Evolutionary conservation across 1,284 basidiomycete species (phyloP).

Genomic region (Erythrobasidium hasegawianum): DNA sequence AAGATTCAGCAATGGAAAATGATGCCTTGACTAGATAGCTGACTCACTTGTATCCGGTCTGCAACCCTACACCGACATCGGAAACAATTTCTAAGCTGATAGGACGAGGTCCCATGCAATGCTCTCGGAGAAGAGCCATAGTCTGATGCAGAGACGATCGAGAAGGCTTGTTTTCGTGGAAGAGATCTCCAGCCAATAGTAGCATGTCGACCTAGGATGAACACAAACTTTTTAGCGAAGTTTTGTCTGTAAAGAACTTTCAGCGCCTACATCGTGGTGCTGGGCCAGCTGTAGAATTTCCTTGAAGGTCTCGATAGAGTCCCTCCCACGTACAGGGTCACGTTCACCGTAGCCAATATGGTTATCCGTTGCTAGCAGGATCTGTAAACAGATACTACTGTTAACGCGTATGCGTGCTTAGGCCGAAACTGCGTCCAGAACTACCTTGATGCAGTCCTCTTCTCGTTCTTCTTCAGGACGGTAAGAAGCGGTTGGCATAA

Average conservation of each 20-base stretch:
- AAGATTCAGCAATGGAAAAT: too few species aligned
- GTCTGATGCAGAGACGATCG: constrained; percentile 82
- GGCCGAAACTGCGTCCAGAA: too few species aligned
- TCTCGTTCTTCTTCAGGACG: constrained; percentile 26
- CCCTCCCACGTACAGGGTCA: constrained; percentile 89
- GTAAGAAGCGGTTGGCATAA: constrained; percentile 19
- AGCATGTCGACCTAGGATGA: constrained; percentile 95
- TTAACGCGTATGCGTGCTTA: too few species aligned
- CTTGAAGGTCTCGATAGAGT: constrained; percentile 90
- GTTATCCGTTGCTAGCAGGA: constrained; percentile 88
- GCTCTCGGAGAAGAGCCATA: constrained; percentile 84
- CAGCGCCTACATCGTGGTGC: constrained; percentile 69
- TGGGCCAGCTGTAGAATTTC: constrained; percentile 89
- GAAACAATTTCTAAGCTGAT: constrained; percentile 84
- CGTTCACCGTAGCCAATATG: constrained; percentile 94
- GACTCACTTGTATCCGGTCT: constrained; percentile 72
- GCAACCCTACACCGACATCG: constrained; percentile 76
- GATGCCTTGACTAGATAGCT: too few species aligned
- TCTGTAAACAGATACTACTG: constrained; percentile 51
- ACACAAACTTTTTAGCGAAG: too few species aligned
- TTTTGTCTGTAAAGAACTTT: too few species aligned
- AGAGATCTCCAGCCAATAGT: constrained; percentile 89
- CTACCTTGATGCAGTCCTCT: constrained; percentile 29
- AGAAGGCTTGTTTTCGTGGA: constrained; percentile 95
- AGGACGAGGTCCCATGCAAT: constrained; percentile 81